Percentiles rank a stretch among this genome's conserved stretches.
phyloP scores from a whole-genome alignment of 139 green algal genomes.

The Tetraselmis striata region DNA sequence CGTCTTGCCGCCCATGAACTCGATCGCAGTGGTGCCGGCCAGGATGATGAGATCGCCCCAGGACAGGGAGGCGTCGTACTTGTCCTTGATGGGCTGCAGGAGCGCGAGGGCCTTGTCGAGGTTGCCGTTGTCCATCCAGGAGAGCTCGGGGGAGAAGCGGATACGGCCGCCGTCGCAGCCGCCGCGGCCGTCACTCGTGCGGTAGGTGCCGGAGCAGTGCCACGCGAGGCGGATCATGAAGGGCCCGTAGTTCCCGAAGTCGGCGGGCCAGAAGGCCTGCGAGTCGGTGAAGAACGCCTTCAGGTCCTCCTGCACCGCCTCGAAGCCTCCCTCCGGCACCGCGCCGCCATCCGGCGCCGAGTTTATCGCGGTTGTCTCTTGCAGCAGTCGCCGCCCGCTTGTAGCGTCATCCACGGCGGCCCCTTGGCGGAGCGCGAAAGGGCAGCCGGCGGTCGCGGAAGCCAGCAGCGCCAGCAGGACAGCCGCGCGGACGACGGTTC shows the following conservation, averaged over 20 bases:
- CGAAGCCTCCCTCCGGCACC: no score
- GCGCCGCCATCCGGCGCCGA: no score
- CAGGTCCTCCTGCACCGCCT: constrained; percentile 22
- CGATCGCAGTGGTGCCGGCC: constrained; percentile 26
- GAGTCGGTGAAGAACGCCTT: constrained; percentile 1
- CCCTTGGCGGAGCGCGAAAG: no score
- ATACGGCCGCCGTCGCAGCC: constrained; percentile 16
- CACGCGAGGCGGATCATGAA: constrained; percentile 35
- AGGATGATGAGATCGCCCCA: constrained; percentile 37
- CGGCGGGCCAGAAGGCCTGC: constrained; percentile 31
- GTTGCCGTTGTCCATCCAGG: constrained; percentile 16
- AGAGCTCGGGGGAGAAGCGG: constrained; percentile 16
- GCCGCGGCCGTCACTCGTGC: constrained; percentile 8
- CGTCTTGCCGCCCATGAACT: constrained; percentile 23
- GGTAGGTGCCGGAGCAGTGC: constrained; percentile 28
- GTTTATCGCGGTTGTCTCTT: no score
- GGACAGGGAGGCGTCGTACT: constrained; percentile 12
- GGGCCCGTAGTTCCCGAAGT: constrained; percentile 28
- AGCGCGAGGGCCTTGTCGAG: constrained; percentile 16
- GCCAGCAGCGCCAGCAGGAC: no score
- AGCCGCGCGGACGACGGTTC: no score
- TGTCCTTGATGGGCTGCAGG: constrained; percentile 17
- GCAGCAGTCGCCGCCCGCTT: no score
- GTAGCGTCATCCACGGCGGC: no score
- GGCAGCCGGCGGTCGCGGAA: no score